These are phyloP conservation scores for Yamadazyma sp. DNA, from an alignment of 805 yeast genomes.

Conservation along the genomic window DNA sequence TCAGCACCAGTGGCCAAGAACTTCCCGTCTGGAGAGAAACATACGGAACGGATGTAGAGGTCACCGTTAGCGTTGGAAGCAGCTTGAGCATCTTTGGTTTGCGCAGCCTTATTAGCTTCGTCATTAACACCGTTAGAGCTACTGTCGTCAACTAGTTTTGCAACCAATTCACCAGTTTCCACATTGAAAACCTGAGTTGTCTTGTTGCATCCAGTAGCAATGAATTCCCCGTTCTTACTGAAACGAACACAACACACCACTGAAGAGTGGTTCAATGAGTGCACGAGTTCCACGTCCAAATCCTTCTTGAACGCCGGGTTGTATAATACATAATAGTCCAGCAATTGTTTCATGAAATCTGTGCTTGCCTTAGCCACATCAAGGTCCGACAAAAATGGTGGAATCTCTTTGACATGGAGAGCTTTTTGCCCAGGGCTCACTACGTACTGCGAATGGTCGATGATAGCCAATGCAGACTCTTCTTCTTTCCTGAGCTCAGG, in stretches of 20 bases:
- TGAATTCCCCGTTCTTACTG: conserved; percentile 83
- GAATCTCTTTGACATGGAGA: conserved; percentile 69
- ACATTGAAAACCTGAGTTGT: conserved; percentile 93
- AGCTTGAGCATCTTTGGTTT: conserved; percentile 14
- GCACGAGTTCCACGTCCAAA: conserved; percentile 85
- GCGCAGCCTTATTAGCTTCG: conserved; percentile 39
- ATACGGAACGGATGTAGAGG: conserved; percentile 89
- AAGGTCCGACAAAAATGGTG: conserved; percentile 76
- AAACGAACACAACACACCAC: conserved; percentile 97
- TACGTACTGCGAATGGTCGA: conserved; percentile 42
- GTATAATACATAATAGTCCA: conserved; percentile 84
- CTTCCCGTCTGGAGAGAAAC: conserved; percentile 92
- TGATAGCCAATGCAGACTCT: conserved; percentile 30
- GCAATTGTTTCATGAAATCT: conserved; percentile 75
- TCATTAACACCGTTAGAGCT: conserved; percentile 41
- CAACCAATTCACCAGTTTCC: conserved; percentile 84
- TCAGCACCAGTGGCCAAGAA: conserved; percentile 93
- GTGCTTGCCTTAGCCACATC: conserved; percentile 77
- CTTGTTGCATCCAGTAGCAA: conserved; percentile 97
- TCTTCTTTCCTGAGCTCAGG: conserved; percentile 18
- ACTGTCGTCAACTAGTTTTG: conserved; percentile 79
- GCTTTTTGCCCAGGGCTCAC: conserved; percentile 46
- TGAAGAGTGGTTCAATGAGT: conserved; percentile 86
- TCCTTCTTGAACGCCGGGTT: conserved; percentile 72
- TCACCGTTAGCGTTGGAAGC: conserved; percentile 64